Base-by-base conservation (phyloP, 768 basidiomycete genomes). In the Rhizopogon vulgaris region DNA sequence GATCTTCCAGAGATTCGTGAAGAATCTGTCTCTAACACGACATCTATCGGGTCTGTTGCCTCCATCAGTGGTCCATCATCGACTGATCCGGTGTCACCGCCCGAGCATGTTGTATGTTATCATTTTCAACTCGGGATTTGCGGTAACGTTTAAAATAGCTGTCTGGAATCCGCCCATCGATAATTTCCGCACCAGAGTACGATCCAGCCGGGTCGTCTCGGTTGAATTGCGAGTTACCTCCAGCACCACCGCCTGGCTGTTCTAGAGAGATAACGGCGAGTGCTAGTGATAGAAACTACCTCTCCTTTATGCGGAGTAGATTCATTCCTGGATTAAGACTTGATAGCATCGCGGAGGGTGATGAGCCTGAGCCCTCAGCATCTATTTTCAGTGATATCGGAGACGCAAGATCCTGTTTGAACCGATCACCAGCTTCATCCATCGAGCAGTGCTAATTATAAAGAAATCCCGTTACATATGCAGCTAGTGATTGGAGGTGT, bases 1-100 rank as follows among this genome's bases (percentile, higher is more conserved):
- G 45, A 46, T 10, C 45, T 46, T 46, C 45, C 45, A 46, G 45
- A 46, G 14, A 46, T 34, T 46, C 32, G 45, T 15, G 45, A 34
- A 7, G 42, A 45, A 17, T 11, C 28, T 4, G 17, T 12, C 18
- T 12, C 22, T 24, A 8, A 6, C 41, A n/a, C 10, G 41, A 28
- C 17, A 42, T 28, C 45, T 3, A 9, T 24, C 18, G 30, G 2
- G 9, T 22, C 34, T 15, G 9, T 32, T 30, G 28, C 43, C 2
- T 46, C 45, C 22, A 34, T 10, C 14, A 15, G 18, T 22, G 6
- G 9, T 15, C 32, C 2, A 46, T 34, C 5, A 5, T 34, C 32
- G 5, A 15, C 22, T 34, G 32, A 34, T 46, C 5, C 22, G 18
- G 6, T 22, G 1, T 3, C 18, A 34, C 14, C 18, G 9, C 43